These are phyloP conservation scores for Pleurotus eryngii DNA, from an alignment of 768 basidiomycete species.

Conservation along the genomic window DNA sequence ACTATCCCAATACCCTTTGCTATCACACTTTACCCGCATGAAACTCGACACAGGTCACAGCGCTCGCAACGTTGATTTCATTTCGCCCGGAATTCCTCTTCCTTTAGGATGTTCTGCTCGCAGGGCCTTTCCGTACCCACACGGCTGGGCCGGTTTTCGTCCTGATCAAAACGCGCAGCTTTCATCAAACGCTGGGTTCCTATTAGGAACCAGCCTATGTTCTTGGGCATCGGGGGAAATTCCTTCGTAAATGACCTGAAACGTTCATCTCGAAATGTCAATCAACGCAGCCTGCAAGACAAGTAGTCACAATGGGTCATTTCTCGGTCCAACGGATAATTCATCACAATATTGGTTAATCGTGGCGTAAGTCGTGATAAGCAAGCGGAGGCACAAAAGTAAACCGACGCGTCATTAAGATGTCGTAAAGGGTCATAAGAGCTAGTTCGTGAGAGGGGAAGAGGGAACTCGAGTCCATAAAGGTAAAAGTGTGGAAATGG, in stretches of 20 bases:
- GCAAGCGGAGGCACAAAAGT: neutral
- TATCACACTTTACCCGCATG: slow-evolving; percentile 8
- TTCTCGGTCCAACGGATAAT: slow-evolving; percentile 2
- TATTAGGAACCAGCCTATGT: neutral
- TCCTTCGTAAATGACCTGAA: neutral
- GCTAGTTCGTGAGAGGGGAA: slow-evolving; percentile 5
- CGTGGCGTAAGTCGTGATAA: slow-evolving; percentile 5
- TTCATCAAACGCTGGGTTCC: neutral
- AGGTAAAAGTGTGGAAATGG: slow-evolving; percentile 2
- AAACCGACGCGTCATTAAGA: slow-evolving; percentile 8
- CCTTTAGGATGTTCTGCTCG: neutral
- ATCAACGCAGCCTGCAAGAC: neutral
- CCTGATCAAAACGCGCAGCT: slow-evolving; percentile 6
- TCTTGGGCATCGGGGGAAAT: neutral
- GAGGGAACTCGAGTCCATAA: slow-evolving; percentile 2
- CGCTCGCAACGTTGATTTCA: slow-evolving; percentile 8
- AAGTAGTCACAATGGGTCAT: neutral
- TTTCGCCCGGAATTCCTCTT: neutral
- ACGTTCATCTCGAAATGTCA: slow-evolving; percentile 7
- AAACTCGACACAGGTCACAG: slow-evolving; percentile 5
- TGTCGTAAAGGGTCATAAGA: slow-evolving; percentile 9
- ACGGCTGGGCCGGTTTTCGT: slow-evolving; percentile 1
- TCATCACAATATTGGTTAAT: slow-evolving; percentile 7
- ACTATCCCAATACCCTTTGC: neutral
- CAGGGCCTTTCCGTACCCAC: slow-evolving; percentile 3